phyloP scores from a whole-genome alignment of 495 filamentous ascomycete species.

The Hamigera avellanea region DNA sequence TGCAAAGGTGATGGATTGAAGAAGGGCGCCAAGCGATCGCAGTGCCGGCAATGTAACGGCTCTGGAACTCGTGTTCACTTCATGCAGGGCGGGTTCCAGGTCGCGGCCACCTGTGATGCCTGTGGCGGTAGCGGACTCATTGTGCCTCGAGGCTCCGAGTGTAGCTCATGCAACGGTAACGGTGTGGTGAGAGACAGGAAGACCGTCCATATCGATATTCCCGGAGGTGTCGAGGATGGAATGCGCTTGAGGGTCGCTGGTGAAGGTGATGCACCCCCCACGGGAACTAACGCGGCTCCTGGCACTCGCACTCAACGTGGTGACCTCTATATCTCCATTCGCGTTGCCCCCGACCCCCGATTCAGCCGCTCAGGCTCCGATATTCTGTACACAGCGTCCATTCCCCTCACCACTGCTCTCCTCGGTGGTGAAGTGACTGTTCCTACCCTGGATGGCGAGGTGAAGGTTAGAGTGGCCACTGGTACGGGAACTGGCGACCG shows the following conservation, averaged over 20 bases:
- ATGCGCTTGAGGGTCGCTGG: constrained; percentile 74
- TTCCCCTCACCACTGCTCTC: constrained; percentile 86
- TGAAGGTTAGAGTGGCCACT: constrained; percentile 75
- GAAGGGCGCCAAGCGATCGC: constrained; percentile 54
- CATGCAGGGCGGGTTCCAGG: constrained; percentile 88
- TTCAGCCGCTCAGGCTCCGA: constrained; percentile 80
- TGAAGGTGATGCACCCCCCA: constrained; percentile 78
- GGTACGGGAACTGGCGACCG: constrained; percentile 90
- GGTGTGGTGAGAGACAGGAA: constrained; percentile 70
- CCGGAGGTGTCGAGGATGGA: constrained; percentile 87
- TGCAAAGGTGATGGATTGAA: constrained; percentile 81
- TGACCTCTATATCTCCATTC: constrained; percentile 79
- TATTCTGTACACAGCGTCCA: constrained; percentile 79
- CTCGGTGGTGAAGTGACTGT: constrained; percentile 82
- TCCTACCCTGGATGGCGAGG: constrained; percentile 82
- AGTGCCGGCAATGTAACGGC: constrained; percentile 73
- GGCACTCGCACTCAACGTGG: constrained; percentile 53
- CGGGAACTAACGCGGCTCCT: constrained; percentile 47
- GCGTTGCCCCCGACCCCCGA: constrained; percentile 71
- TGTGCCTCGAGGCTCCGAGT: constrained; percentile 68
- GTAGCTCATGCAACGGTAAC: constrained; percentile 62
- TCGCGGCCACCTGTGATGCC: constrained; percentile 73
- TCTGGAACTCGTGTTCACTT: constrained; percentile 79
- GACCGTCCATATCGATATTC: constrained; percentile 78
- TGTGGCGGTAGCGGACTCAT: constrained; percentile 66